Evolutionary conservation across 2,329 filamentous ascomycete species (phyloP), one percentile per base, ranked within the genome.

Genomic region (Neocatenulostroma microsporum): DNA sequence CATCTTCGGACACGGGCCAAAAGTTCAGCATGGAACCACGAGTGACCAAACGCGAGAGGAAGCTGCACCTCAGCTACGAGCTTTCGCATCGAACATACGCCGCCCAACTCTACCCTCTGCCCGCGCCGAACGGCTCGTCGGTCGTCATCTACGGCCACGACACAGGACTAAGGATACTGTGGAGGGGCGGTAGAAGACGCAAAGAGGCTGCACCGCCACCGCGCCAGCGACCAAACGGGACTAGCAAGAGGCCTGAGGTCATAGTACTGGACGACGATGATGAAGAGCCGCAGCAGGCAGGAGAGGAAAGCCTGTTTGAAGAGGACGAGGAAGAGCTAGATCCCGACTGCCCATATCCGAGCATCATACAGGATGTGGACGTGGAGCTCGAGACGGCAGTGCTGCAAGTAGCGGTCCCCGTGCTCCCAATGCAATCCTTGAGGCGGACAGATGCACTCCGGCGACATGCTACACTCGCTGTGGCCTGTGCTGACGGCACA

Each of bases 61-160:
- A 55, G 41, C 45, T 58, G 17, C 56, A 58, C 32, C 39, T 61
- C 49, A 80, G 76, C 57, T 80, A 80, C 52, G 67, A 76, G 48
- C 66, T 79, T 21, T 68, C 73, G 11, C 70, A 76, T 52, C 72
- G 74, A 48, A 64, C 75, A 40, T 68, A 74, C 58, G 62, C 63
- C 38, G 67, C 74, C 10, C 67, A 69, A 53, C 62, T 72, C 45
- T 80, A 80, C 51, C 76, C 77, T 5, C 55, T 73, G 24, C 64
- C 66, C 43, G 65, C 74, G 14, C 69, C 74, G 15, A 79, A 80
- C 56, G 74, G 74, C 53, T 80, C 77, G 3, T 74, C 71, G 3
- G 63, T 81, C 40, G 63, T 80, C 29, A 50, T 80, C 10, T 78
- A 76, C 47, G 77, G 71, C 30, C 70, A 78, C 45, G 69, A 73